phyloP scores from a whole-genome alignment of 495 filamentous ascomycete genomes.

The Aspergillus nidulans region DNA sequence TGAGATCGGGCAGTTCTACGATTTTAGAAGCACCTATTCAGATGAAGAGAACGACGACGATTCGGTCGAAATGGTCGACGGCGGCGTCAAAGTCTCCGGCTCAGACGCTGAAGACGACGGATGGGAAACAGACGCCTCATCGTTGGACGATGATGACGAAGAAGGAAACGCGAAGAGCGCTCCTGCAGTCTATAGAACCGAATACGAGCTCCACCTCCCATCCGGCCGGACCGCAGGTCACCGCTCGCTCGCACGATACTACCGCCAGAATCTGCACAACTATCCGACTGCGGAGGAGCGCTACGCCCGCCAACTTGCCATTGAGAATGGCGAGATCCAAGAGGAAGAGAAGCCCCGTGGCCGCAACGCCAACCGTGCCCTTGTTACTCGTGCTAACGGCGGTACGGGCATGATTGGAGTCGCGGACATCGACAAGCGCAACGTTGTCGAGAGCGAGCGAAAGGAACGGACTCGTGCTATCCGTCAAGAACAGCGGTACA shows the following conservation, averaged over 20 bases:
- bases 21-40: constrained; percentile 92
- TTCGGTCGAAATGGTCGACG: constrained; percentile 23
- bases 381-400: constrained; percentile 63
- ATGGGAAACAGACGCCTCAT: constrained; percentile 92
- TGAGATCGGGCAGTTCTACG: constrained; percentile 96
- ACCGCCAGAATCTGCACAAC: constrained; percentile 84
- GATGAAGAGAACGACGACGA: constrained; percentile 50
- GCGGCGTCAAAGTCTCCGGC: constrained; percentile 33
- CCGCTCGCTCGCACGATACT: constrained; percentile 79
- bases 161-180: constrained; percentile 44
- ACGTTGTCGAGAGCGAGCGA: constrained; percentile 60
- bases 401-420: constrained; percentile 74
- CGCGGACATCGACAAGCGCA: constrained; percentile 62
- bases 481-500: constrained; percentile 52
- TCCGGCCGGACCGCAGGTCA: constrained; percentile 88
- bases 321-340: constrained; percentile 47
- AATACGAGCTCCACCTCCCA: constrained; percentile 92
- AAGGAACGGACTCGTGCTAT: constrained; percentile 59
- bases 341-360: constrained; percentile 30
- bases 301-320: constrained; percentile 40
- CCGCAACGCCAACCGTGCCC: constrained; percentile 52
- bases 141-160: constrained; percentile 53
- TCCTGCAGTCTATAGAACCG: constrained; percentile 73
- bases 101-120: constrained; percentile 52
- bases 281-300: constrained; percentile 67